Percentiles rank a stretch among this genome's conserved stretches.
These are phyloP conservation scores for Zygoascus biomembranicola DNA, from an alignment of 805 yeast genomes.

Conservation along the genomic window DNA sequence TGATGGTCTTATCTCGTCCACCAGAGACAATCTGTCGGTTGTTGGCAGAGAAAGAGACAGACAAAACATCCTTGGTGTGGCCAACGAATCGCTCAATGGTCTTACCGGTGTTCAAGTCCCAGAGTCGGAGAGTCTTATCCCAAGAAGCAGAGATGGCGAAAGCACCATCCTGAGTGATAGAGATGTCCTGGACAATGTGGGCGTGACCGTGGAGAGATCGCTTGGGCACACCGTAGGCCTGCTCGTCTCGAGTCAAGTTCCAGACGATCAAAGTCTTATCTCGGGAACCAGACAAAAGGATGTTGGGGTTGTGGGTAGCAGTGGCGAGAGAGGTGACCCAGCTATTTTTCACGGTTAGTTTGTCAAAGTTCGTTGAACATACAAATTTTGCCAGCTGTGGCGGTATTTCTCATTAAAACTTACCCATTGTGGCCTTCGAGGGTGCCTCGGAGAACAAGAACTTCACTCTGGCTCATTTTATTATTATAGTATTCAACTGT, in stretches of 20 bases:
- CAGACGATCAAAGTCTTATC: slow-evolving; percentile 98
- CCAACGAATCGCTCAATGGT: slow-evolving; percentile 93
- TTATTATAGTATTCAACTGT: slow-evolving; percentile 1
- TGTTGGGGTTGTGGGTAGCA: slow-evolving; percentile 95
- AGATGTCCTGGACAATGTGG: slow-evolving; percentile 97
- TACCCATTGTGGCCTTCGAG: slow-evolving; percentile 77
- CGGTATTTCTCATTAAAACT: background rate
- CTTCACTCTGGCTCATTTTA: slow-evolving; percentile 47
- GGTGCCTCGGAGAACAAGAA: slow-evolving; percentile 99
- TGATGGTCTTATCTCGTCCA: slow-evolving; percentile 98
- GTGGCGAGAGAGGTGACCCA: slow-evolving; percentile 99
- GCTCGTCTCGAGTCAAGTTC: slow-evolving; percentile 94
- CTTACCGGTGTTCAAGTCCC: slow-evolving; percentile 95
- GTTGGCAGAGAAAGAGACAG: slow-evolving; percentile 92
- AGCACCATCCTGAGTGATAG: slow-evolving; percentile 95
- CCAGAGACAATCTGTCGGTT: slow-evolving; percentile 98
- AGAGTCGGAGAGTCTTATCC: slow-evolving; percentile 98
- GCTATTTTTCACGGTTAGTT: slow-evolving; percentile 24
- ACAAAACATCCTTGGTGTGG: slow-evolving; percentile 94
- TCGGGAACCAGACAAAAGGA: slow-evolving; percentile 96
- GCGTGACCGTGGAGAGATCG: slow-evolving; percentile 97
- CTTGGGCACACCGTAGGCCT: slow-evolving; percentile 96
- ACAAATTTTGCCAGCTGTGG: background rate
- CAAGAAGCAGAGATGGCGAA: slow-evolving; percentile 98
- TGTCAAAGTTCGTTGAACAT: background rate